Evolutionary conservation across 257 asterid species (phyloP).

Genomic region (Rhazya stricta): DNA sequence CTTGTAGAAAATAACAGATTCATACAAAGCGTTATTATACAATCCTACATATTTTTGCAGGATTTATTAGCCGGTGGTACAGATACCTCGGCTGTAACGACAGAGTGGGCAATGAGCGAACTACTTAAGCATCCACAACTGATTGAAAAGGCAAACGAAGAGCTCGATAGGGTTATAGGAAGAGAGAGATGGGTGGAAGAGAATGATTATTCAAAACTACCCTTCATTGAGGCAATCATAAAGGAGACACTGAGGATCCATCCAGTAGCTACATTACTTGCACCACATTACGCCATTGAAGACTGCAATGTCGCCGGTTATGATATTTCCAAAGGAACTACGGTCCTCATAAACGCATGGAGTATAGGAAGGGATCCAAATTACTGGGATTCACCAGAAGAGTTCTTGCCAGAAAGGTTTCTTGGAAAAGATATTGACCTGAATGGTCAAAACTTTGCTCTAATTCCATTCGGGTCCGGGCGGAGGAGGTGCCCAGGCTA

Average conservation of each 20-base stretch:
- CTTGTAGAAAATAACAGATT: no score
- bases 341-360: background rate
- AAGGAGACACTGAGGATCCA: conserved; percentile 12
- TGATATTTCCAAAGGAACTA: background rate
- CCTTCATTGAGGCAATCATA: conserved; percentile 6
- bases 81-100: no score
- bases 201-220: background rate
- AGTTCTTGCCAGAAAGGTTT: conserved; percentile 4
- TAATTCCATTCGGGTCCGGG: background rate
- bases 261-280: no score
- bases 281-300: no score
- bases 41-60: background rate
- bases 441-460: background rate
- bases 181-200: conserved; percentile 14
- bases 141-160: background rate
- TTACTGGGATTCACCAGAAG: background rate
- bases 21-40: no score
- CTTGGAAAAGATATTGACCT: background rate
- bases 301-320: background rate
- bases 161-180: no score
- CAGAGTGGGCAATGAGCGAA: no score
- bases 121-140: background rate
- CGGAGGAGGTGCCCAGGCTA: background rate
- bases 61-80: background rate
- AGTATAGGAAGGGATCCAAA: no score